These are phyloP conservation scores for Endoconidiophora laricicola DNA, from an alignment of 2,329 filamentous ascomycete genomes.

Conservation along the genomic window DNA sequence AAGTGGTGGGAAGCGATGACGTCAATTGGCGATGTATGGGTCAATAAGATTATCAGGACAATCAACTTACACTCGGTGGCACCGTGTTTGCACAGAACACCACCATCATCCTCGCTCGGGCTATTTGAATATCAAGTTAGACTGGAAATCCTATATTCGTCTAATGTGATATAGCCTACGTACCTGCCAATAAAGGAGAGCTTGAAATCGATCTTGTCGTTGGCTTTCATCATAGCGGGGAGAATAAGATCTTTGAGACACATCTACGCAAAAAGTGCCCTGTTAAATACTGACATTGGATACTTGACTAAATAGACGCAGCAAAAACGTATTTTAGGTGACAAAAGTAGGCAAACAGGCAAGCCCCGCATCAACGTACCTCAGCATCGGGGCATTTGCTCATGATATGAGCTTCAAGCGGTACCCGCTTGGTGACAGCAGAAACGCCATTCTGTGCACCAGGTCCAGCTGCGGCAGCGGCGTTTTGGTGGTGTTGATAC, in stretches of 20 bases:
- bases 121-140: conserved; percentile 19
- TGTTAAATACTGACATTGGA: background rate
- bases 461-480: background rate
- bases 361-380: conserved; percentile 21
- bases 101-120: conserved; percentile 53
- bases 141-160: too few species aligned
- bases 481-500: background rate
- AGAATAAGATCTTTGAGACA: conserved; percentile 69
- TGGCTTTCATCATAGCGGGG: conserved; percentile 68
- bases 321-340: background rate
- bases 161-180: conserved; percentile 16
- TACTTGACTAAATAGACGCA: background rate
- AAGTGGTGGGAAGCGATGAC: background rate
- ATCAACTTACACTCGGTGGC: conserved; percentile 50
- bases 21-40: background rate
- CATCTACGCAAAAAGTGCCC: conserved; percentile 27
- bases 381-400: conserved; percentile 87
- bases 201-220: conserved; percentile 76
- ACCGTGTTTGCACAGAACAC: conserved; percentile 77
- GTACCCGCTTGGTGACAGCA: conserved; percentile 32
- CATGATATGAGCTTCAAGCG: conserved; percentile 91
- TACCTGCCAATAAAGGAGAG: conserved; percentile 79
- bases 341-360: background rate
- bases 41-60: background rate
- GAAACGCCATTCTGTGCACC: too few species aligned